Percentiles rank a stretch among this genome's conserved stretches.
Conservation (phyloP, 345 rosid genomes). For the Dipteronia dyeriana region DNA sequence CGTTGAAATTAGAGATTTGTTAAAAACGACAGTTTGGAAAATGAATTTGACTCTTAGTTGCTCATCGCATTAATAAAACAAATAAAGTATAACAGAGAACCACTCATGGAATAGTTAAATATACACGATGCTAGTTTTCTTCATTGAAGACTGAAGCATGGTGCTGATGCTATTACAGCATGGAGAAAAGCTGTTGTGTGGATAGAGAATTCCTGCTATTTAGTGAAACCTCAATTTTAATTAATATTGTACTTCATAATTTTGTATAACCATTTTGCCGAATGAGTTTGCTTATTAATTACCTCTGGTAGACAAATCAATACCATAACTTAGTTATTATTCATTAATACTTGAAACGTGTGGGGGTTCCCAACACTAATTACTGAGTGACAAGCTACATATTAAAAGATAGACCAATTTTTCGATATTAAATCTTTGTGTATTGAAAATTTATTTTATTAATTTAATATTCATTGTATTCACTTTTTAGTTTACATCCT, state of each 20-base stretch:
- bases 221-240: not conserved
- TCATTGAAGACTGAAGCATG: not conserved
- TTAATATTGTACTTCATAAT: not conserved
- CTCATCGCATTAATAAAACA: not conserved
- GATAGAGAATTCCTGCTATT: not conserved
- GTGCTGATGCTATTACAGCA: not conserved
- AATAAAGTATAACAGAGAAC: not conserved
- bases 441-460: not conserved
- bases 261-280: not conserved
- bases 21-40: not conserved
- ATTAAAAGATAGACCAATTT: not conserved
- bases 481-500: not conserved
- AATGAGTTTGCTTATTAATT: not conserved
- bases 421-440: not conserved
- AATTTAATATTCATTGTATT: not conserved
- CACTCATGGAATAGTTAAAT: not conserved
- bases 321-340: not conserved
- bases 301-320: not conserved
- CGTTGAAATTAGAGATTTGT: not conserved
- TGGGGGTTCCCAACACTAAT: not conserved
- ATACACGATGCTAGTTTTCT: not conserved
- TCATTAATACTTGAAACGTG: not conserved
- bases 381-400: not conserved
- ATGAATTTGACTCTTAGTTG: not conserved
- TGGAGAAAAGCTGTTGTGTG: not conserved